A percentile compares a stretch with the other conserved stretches of the same genome.
These are phyloP conservation scores for Citrus mangshanensis DNA, from an alignment of 345 rosid species.

Conservation along the genomic window DNA sequence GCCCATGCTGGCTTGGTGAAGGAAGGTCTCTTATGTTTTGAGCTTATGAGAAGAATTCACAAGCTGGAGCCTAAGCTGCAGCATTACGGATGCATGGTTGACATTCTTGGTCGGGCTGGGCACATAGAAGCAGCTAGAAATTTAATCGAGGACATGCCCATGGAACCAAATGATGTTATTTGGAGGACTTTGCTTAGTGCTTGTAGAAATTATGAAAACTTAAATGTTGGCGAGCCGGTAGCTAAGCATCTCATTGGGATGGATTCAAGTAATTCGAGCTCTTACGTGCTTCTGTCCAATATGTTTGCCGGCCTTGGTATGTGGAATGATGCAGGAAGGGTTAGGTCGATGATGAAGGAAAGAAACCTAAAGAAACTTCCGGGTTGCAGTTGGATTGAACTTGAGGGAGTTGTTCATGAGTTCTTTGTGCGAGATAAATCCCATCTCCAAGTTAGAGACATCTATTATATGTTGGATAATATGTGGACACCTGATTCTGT, in stretches of 20 bases:
- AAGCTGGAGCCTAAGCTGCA: conserved; percentile 38
- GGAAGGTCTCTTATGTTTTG: conserved; percentile 48
- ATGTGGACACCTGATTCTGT: conserved; percentile 3
- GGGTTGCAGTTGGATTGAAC: conserved; percentile 51
- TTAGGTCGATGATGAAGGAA: conserved; percentile 42
- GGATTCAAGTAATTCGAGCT: conserved; percentile 29
- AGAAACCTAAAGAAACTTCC: conserved; percentile 32
- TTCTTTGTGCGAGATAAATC: conserved; percentile 37
- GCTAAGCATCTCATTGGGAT: conserved; percentile 28
- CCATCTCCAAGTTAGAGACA: conserved; percentile 33
- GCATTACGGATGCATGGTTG: conserved; percentile 56
- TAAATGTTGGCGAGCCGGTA: conserved; percentile 23
- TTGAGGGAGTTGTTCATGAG: conserved; percentile 38
- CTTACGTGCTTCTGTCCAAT: conserved; percentile 42
- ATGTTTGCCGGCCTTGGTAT: conserved; percentile 40
- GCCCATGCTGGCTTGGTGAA: conserved; percentile 45
- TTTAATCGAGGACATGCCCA: conserved; percentile 42
- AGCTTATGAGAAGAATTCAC: conserved; percentile 46
- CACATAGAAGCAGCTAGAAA: conserved; percentile 32
- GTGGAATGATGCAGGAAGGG: conserved; percentile 32
- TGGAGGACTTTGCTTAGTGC: conserved; percentile 41
- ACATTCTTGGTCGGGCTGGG: conserved; percentile 48
- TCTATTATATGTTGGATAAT: conserved; percentile 27
- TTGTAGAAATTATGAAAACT: conserved; percentile 30
- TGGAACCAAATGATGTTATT: conserved; percentile 42